phyloP scores from a whole-genome alignment of 768 basidiomycete genomes.

The Gloeostereum incarnatum region DNA sequence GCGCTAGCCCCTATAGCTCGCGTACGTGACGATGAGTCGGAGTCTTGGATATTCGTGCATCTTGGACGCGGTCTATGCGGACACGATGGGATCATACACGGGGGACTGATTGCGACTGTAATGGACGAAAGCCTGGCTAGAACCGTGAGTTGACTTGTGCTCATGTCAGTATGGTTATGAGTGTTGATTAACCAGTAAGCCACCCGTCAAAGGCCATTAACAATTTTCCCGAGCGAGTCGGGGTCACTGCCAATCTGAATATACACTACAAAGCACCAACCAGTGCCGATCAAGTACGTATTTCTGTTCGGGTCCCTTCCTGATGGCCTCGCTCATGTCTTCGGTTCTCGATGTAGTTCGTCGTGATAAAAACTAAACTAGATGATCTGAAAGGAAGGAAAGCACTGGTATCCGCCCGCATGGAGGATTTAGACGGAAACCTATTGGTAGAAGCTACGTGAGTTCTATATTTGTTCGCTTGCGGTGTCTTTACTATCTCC shows the following conservation, averaged over 20 bases:
- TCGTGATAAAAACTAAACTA: slow-evolving; percentile 68
- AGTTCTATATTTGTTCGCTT: slow-evolving; percentile 20
- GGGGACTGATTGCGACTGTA: slow-evolving; percentile 84
- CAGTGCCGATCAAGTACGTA: slow-evolving; percentile 70
- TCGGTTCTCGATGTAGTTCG: too few species aligned
- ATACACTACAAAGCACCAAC: slow-evolving; percentile 85
- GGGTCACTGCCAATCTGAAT: slow-evolving; percentile 82
- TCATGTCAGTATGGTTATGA: slow-evolving; percentile 1
- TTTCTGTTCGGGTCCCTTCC: background rate
- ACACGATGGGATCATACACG: slow-evolving; percentile 92
- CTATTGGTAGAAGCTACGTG: slow-evolving; percentile 77
- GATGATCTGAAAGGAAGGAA: slow-evolving; percentile 72
- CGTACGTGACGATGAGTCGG: slow-evolving; percentile 64
- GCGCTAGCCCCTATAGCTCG: slow-evolving; percentile 75
- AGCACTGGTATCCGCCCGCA: slow-evolving; percentile 52
- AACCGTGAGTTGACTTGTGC: slow-evolving; percentile 39
- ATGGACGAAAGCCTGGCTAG: slow-evolving; percentile 81
- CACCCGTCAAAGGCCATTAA: slow-evolving; percentile 83
- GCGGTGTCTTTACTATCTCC: background rate
- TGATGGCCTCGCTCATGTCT: background rate
- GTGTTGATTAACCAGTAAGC: too few species aligned
- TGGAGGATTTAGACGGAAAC: slow-evolving; percentile 79
- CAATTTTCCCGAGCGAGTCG: slow-evolving; percentile 83
- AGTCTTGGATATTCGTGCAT: slow-evolving; percentile 66
- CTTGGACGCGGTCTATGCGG: slow-evolving; percentile 84